Evolutionary conservation across 140 eudicot genomes (phyloP).

Genomic region (Cichorium intybus): DNA sequence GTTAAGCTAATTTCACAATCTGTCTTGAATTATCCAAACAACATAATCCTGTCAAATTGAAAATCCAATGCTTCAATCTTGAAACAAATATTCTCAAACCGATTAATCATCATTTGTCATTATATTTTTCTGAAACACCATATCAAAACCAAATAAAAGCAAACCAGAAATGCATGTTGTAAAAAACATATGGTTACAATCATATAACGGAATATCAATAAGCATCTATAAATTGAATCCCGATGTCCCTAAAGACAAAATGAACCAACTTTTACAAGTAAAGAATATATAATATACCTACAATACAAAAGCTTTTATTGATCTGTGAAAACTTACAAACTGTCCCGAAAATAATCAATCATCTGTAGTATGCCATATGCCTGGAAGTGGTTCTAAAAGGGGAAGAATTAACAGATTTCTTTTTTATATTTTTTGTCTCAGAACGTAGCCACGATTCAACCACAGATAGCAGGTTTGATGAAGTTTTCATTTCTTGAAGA

Average conservation of each 20-base stretch:
- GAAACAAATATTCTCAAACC: not conserved
- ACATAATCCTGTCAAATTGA: too few species aligned
- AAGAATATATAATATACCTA: constrained; percentile 5
- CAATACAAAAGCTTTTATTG: constrained; percentile 9
- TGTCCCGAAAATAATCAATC: constrained; percentile 36
- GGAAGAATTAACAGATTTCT: constrained; percentile 60
- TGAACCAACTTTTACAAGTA: constrained; percentile 30
- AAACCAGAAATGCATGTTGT: not conserved
- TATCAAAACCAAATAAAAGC: not conserved
- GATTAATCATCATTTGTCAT: not conserved
- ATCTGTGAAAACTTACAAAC: constrained; percentile 7
- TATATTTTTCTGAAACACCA: not conserved
- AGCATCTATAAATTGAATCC: constrained; percentile 29
- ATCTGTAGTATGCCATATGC: constrained; percentile 91
- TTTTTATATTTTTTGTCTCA: constrained; percentile 68
- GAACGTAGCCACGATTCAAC: constrained; percentile 92
- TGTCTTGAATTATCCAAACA: too few species aligned
- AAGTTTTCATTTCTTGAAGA: constrained; percentile 58
- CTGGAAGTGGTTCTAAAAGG: constrained; percentile 77
- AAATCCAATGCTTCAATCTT: too few species aligned
- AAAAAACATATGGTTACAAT: constrained; percentile 7
- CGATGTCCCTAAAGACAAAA: constrained; percentile 31
- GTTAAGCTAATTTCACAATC: too few species aligned
- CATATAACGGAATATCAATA: constrained; percentile 6
- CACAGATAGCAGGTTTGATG: constrained; percentile 71